These are phyloP conservation scores for Sugiyamaella novakii DNA, from an alignment of 1,139 yeast genomes.

Conservation along the genomic window DNA sequence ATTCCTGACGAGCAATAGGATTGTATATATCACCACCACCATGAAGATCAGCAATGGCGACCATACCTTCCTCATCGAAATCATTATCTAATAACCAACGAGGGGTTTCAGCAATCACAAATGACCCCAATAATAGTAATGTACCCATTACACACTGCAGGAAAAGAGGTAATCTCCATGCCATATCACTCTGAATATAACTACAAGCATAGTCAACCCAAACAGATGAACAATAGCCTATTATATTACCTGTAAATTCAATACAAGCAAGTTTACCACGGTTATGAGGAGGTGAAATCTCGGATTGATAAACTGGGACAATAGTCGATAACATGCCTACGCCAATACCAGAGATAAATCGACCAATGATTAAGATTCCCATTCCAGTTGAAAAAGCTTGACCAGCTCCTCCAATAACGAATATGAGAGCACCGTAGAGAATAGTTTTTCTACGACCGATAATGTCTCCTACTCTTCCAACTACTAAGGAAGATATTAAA, in stretches of 20 bases:
- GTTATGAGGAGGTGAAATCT: slow-evolving; percentile 85
- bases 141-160: slow-evolving; percentile 77
- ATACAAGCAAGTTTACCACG: slow-evolving; percentile 89
- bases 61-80: slow-evolving; percentile 83
- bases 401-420: slow-evolving; percentile 76
- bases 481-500: slow-evolving; percentile 69
- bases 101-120: slow-evolving; percentile 82
- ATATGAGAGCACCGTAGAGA: slow-evolving; percentile 76
- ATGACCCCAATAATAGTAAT: slow-evolving; percentile 69
- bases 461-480: slow-evolving; percentile 76
- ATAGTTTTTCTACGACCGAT: slow-evolving; percentile 83
- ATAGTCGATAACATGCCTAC: slow-evolving; percentile 90
- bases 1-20: slow-evolving; percentile 64
- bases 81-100: slow-evolving; percentile 88
- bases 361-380: slow-evolving; percentile 62
- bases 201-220: slow-evolving; percentile 90
- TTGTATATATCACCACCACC: slow-evolving; percentile 62
- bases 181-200: slow-evolving; percentile 54
- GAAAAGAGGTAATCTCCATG: slow-evolving; percentile 81
- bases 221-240: slow-evolving; percentile 83
- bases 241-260: slow-evolving; percentile 87
- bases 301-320: slow-evolving; percentile 93
- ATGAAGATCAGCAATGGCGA: slow-evolving; percentile 79
- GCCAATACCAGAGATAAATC: slow-evolving; percentile 82
- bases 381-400: slow-evolving; percentile 63